These are phyloP conservation scores for Dictyostelium purpureum DNA, from an alignment of 78 protist genomes.

Conservation along the genomic window DNA sequence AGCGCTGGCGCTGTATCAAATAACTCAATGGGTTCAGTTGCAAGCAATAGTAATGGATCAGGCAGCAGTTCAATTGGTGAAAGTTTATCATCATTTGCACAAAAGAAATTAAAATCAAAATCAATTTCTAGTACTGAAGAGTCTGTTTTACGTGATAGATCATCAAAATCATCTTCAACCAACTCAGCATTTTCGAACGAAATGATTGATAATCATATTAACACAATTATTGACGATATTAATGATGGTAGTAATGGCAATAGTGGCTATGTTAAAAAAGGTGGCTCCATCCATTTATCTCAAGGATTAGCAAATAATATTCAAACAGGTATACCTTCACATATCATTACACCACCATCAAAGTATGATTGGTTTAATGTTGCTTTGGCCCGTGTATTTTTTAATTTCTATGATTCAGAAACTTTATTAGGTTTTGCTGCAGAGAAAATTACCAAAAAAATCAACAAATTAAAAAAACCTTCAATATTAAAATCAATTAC, in stretches of 20 bases:
- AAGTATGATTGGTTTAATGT: constrained; percentile 67
- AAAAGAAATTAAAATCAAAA: not conserved
- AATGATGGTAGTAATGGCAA: not conserved
- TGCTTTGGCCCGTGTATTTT: constrained; percentile 47
- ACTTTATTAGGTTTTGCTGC: constrained; percentile 48
- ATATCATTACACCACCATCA: not conserved
- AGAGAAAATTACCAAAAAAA: constrained; percentile 46
- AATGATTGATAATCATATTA: not conserved
- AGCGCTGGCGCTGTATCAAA: not conserved
- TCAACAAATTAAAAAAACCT: constrained; percentile 65
- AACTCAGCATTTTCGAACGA: not conserved
- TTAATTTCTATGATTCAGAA: constrained; percentile 56
- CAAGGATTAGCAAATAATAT: not conserved
- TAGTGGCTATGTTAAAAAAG: not conserved
- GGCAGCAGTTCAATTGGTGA: not conserved
- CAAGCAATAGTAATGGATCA: not conserved
- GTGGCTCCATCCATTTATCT: not conserved
- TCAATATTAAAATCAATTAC: constrained; percentile 67
- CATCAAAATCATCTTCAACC: not conserved
- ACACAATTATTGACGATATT: constrained; percentile 2
- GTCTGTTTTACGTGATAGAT: not conserved
- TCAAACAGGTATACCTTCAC: not conserved
- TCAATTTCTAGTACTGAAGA: not conserved
- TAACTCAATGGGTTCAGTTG: not conserved
- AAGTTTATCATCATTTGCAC: not conserved